Evolutionary conservation across 2,329 filamentous ascomycete species (phyloP).

Genomic region (Waltergamsia citrina): DNA sequence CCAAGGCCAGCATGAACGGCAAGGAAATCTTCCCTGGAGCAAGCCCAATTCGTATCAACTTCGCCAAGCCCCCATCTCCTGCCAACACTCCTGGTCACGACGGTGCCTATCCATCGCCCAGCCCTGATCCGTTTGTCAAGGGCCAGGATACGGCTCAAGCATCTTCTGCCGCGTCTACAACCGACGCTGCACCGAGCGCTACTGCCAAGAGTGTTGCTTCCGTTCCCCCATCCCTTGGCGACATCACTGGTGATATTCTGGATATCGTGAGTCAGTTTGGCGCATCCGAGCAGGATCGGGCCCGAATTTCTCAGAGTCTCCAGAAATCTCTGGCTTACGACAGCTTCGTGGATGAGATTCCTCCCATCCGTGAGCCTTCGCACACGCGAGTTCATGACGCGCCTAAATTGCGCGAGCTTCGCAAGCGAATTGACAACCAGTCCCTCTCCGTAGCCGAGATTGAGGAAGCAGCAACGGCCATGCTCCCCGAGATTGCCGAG

Average conservation of each 20-base stretch:
- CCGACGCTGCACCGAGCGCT: not conserved
- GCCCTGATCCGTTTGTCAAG: conserved; percentile 72
- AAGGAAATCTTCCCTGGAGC: conserved; percentile 98
- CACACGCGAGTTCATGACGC: conserved; percentile 88
- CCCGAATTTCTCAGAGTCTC: conserved; percentile 63
- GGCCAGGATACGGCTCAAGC: conserved; percentile 21
- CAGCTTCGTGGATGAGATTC: conserved; percentile 71
- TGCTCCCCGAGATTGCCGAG: conserved; percentile 95
- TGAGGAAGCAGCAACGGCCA: conserved; percentile 82
- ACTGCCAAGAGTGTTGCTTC: conserved; percentile 32
- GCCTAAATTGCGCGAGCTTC: conserved; percentile 86
- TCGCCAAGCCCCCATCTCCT: conserved; percentile 88
- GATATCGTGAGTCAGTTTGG: conserved; percentile 85
- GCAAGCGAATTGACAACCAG: conserved; percentile 96
- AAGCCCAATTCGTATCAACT: conserved; percentile 90
- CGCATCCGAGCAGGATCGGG: conserved; percentile 68
- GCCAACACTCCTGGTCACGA: conserved; percentile 85
- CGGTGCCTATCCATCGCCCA: conserved; percentile 81
- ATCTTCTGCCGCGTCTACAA: not conserved
- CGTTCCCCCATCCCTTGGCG: conserved; percentile 64
- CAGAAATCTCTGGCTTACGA: conserved; percentile 69
- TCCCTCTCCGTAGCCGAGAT: conserved; percentile 79
- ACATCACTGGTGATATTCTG: conserved; percentile 75
- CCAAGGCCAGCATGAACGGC: conserved; percentile 80
- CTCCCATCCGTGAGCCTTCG: conserved; percentile 78